phyloP scores from a whole-genome alignment of 805 yeast genomes.

The Teunomyces kruisii region DNA sequence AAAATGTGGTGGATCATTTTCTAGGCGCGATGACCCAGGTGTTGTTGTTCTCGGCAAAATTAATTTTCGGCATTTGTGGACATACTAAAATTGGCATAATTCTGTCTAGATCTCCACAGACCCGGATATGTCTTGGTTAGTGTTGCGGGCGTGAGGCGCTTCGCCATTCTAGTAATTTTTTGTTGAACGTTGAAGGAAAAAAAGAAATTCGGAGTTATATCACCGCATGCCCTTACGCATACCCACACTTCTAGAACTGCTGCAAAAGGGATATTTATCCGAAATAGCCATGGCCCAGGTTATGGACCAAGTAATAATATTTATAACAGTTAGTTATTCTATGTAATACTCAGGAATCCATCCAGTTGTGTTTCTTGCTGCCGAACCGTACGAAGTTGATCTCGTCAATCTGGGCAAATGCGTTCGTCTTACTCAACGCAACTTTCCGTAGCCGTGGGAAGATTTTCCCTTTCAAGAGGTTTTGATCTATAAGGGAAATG shows the following conservation, averaged over 20 bases:
- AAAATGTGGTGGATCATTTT: neutral
- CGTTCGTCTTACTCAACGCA: slow-evolving; percentile 42
- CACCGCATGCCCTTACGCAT: neutral
- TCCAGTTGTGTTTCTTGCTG: slow-evolving; percentile 13
- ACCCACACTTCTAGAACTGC: neutral
- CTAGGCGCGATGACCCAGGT: neutral
- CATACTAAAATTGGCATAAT: neutral
- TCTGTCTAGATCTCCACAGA: neutral
- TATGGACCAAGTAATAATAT: neutral
- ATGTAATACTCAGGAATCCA: slow-evolving; percentile 6
- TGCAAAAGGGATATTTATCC: neutral
- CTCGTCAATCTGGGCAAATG: slow-evolving; percentile 35
- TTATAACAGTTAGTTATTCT: neutral
- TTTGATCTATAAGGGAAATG: slow-evolving; percentile 52
- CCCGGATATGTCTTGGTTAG: neutral
- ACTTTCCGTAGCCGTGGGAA: slow-evolving; percentile 39
- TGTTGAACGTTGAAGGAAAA: neutral
- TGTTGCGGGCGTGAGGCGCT: neutral
- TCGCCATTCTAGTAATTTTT: neutral
- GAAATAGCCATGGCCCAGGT: neutral
- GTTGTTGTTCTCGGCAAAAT: neutral
- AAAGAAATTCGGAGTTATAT: neutral
- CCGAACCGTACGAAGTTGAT: slow-evolving; percentile 17
- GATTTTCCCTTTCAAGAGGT: slow-evolving; percentile 52
- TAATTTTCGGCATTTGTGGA: neutral